A percentile compares a stretch with the other conserved stretches of the same genome.
phyloP scores from a whole-genome alignment of 106 monocot species.

The Allium fistulosum region DNA sequence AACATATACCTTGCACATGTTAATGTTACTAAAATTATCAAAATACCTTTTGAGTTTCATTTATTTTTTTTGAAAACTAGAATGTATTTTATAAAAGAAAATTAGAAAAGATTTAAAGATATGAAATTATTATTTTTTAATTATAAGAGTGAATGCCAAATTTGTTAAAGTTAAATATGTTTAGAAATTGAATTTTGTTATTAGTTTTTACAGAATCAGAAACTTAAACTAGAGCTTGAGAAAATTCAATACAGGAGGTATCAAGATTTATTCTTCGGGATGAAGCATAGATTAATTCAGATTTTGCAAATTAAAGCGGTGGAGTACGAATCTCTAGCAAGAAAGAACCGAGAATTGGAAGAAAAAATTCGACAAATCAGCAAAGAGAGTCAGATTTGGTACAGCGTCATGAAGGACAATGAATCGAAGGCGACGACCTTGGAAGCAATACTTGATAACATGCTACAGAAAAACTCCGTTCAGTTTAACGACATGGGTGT shows the following conservation, averaged over 20 bases:
- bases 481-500: neutral
- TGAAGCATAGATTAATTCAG: conserved; percentile 18
- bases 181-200: neutral
- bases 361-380: conserved; percentile 40
- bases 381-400: conserved; percentile 62
- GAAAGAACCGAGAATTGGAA: conserved; percentile 43
- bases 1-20: too few species aligned
- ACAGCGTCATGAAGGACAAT: conserved; percentile 47
- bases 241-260: conserved; percentile 28
- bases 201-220: conserved; percentile 25
- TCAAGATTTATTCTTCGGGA: conserved; percentile 7
- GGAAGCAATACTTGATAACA: conserved; percentile 41
- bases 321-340: conserved; percentile 26
- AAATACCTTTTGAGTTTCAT: too few species aligned
- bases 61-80: too few species aligned
- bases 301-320: conserved; percentile 36
- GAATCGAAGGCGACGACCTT: conserved; percentile 46
- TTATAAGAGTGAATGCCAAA: too few species aligned
- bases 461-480: conserved; percentile 10
- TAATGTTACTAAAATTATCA: too few species aligned
- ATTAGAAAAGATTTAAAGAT: too few species aligned
- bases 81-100: too few species aligned
- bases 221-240: conserved; percentile 24
- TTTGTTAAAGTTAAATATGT: neutral
- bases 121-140: too few species aligned